These are phyloP conservation scores for Liriodendron chinense DNA, from an alignment of 164 flowering plant species.

Conservation along the genomic window DNA sequence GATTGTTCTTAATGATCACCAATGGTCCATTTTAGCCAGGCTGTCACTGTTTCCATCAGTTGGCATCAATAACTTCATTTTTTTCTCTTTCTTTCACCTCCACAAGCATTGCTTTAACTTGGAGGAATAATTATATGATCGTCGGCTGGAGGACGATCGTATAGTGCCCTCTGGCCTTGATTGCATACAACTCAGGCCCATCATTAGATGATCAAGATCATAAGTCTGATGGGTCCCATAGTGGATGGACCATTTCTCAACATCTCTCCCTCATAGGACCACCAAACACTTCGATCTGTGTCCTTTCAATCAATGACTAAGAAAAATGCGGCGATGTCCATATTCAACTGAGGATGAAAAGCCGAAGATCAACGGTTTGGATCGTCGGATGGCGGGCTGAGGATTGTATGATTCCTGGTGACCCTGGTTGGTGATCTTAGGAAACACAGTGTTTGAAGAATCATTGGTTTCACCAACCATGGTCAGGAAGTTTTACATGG, in stretches of 20 bases:
- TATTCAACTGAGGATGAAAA: too few species aligned
- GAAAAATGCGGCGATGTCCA: too few species aligned
- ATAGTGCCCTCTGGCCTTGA: neutral
- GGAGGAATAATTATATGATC: neutral
- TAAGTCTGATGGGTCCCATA: neutral
- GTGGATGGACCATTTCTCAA: too few species aligned
- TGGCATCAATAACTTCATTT: slow-evolving; percentile 11
- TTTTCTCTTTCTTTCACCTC: slow-evolving; percentile 36
- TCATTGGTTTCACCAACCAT: slow-evolving; percentile 33
- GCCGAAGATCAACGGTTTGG: neutral
- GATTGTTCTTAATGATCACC: slow-evolving; percentile 32
- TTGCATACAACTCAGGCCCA: neutral
- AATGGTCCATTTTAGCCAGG: slow-evolving; percentile 42
- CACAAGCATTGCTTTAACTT: slow-evolving; percentile 25
- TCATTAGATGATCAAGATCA: neutral
- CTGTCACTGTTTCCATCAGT: slow-evolving; percentile 37
- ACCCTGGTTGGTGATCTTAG: slow-evolving; percentile 21
- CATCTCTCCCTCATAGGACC: too few species aligned
- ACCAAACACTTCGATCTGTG: too few species aligned
- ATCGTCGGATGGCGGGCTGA: neutral
- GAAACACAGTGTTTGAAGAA: slow-evolving; percentile 13
- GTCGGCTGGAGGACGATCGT: neutral
- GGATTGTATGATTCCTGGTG: neutral
- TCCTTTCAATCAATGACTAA: too few species aligned
- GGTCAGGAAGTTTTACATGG: slow-evolving; percentile 1